Evolutionary conservation across 768 basidiomycete genomes (phyloP).

Genomic region (Rhizopogon rudus): DNA sequence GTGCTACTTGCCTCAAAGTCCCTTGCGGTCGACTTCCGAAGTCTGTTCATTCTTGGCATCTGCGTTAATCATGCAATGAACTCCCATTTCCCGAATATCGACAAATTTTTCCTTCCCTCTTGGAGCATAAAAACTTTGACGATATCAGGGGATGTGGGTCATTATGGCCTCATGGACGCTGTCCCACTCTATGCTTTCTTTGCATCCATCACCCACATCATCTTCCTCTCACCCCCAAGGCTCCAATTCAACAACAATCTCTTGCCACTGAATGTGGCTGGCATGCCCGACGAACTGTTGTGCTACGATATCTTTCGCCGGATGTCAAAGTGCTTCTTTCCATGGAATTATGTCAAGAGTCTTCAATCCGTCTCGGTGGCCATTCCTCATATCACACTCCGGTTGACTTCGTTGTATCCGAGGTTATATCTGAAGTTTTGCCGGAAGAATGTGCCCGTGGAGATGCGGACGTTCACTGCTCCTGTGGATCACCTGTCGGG

Average conservation of each 20-base stretch:
- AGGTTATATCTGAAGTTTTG: no score
- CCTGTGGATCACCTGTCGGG: no score
- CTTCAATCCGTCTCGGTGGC: constrained; percentile 9
- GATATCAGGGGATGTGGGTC: constrained; percentile 21
- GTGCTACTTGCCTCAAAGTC: constrained; percentile 1
- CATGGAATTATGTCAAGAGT: constrained; percentile 25
- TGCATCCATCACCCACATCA: constrained; percentile 31
- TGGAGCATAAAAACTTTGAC: constrained; percentile 16
- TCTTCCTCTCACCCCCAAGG: constrained; percentile 13
- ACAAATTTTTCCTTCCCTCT: constrained; percentile 21
- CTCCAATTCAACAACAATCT: no score
- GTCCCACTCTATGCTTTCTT: constrained; percentile 19
- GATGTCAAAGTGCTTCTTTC: constrained; percentile 9
- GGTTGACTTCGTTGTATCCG: no score
- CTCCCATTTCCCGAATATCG: not conserved
- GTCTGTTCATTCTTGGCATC: constrained; percentile 30
- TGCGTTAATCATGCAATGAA: constrained; percentile 14
- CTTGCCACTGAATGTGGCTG: no score
- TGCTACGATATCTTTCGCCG: no score
- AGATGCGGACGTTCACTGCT: no score
- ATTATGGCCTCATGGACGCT: constrained; percentile 30
- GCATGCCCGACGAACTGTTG: no score
- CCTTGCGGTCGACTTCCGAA: constrained; percentile 27
- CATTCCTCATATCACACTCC: not conserved
- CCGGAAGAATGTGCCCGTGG: no score